Conservation (phyloP, 164 flowering plant genomes). For the Sedum album region DNA sequence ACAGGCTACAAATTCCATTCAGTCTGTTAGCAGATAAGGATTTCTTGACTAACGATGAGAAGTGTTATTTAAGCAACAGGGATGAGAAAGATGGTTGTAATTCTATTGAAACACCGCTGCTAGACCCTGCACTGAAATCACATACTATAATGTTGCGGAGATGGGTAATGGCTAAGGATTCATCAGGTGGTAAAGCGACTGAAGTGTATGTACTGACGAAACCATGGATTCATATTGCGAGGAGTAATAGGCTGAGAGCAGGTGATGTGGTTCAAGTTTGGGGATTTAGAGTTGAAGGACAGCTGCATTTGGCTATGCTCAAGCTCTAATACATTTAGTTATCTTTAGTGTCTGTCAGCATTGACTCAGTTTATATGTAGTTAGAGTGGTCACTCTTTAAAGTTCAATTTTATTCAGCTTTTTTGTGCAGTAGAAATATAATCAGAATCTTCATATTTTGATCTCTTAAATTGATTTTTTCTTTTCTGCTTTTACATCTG, state of each 20-base stretch:
- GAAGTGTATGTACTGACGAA: background rate
- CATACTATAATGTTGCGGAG: background rate
- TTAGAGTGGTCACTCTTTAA: no score
- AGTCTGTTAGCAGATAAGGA: background rate
- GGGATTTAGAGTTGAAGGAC: background rate
- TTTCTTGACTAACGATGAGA: background rate
- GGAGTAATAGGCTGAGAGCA: background rate
- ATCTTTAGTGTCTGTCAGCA: no score
- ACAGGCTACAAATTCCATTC: background rate
- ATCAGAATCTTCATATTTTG: no score
- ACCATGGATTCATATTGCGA: background rate
- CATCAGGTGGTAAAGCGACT: no score
- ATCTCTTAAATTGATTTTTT: no score
- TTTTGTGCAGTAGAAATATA: no score
- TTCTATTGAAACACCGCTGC: background rate
- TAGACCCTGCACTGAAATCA: background rate
- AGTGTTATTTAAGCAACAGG: background rate
- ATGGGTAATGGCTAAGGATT: background rate
- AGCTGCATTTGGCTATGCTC: background rate
- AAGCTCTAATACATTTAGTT: background rate
- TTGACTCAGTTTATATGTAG: no score
- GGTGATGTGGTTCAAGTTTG: background rate
- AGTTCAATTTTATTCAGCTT: no score
- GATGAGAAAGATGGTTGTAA: background rate
- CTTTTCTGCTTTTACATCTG: no score